phyloP scores from a whole-genome alignment of 2,329 filamentous ascomycete genomes.

The Venturia effusa region DNA sequence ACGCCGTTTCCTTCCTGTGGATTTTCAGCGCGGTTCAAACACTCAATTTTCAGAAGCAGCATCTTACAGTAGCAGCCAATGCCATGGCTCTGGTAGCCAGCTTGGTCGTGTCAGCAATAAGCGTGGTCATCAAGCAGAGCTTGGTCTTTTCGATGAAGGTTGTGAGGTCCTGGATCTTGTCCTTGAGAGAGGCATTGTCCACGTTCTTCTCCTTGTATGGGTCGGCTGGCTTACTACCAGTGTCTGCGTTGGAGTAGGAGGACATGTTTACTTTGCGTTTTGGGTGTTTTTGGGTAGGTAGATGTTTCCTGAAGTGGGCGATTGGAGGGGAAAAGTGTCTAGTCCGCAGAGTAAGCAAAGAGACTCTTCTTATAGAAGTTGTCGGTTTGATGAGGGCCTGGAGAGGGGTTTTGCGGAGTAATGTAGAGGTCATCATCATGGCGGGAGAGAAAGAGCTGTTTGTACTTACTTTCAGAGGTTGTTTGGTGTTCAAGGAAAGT shows the following conservation, averaged over 20 bases:
- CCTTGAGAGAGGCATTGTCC: constrained; percentile 49
- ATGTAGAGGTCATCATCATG: background rate
- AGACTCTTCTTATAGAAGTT: background rate
- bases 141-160: constrained; percentile 63
- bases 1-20: constrained; percentile 62
- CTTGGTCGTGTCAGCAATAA: constrained; percentile 50
- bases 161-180: constrained; percentile 66
- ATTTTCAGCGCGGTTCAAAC: constrained; percentile 6
- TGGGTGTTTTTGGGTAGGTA: background rate
- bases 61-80: constrained; percentile 59
- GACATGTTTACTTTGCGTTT: background rate
- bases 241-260: constrained; percentile 28
- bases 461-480: background rate
- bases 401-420: background rate
- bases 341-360: background rate
- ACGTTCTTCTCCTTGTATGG: constrained; percentile 72
- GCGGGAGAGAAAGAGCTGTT: background rate
- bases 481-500: background rate
- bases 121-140: constrained; percentile 83
- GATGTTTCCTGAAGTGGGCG: background rate
- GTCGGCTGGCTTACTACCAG: constrained; percentile 39
- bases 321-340: background rate
- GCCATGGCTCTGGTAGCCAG: constrained; percentile 82
- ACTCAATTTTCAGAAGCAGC: background rate
- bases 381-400: background rate